Conservation (phyloP, 2,329 filamentous ascomycete genomes). For the Aureobasidium sp. region DNA sequence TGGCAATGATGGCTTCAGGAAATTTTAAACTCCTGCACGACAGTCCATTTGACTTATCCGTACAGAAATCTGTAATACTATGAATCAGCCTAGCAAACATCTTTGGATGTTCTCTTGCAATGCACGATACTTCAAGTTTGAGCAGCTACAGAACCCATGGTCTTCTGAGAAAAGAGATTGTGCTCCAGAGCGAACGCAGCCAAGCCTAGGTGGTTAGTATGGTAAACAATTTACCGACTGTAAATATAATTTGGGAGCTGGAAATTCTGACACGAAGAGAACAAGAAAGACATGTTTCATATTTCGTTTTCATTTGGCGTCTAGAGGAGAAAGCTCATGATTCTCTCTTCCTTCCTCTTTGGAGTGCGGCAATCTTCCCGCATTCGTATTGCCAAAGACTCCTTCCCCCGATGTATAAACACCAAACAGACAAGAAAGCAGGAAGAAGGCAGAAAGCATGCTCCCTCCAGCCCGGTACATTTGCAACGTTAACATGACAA, state of each 20-base stretch:
- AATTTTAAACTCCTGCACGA: conserved; percentile 29
- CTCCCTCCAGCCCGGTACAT: conserved; percentile 5
- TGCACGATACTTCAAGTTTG: neutral
- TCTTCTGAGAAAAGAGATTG: neutral
- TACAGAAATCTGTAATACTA: neutral
- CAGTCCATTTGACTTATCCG: neutral
- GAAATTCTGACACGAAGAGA: neutral
- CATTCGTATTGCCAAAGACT: neutral
- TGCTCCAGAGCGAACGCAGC: neutral
- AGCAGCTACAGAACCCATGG: neutral
- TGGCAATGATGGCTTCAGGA: conserved; percentile 35
- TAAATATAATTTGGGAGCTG: neutral
- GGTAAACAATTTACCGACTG: neutral
- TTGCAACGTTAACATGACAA: conserved; percentile 6
- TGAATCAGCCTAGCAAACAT: neutral
- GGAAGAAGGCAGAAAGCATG: neutral
- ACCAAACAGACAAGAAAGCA: conserved; percentile 7
- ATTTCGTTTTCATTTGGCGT: neutral
- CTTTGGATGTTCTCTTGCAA: no score
- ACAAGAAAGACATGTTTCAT: neutral
- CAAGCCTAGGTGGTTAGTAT: neutral
- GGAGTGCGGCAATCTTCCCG: neutral
- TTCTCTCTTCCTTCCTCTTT: neutral
- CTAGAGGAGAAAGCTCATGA: neutral
- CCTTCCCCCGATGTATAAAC: conserved; percentile 5